Conservation (phyloP, 2,329 filamentous ascomycete genomes). For the Arthrobotrys pseudoclavata region DNA sequence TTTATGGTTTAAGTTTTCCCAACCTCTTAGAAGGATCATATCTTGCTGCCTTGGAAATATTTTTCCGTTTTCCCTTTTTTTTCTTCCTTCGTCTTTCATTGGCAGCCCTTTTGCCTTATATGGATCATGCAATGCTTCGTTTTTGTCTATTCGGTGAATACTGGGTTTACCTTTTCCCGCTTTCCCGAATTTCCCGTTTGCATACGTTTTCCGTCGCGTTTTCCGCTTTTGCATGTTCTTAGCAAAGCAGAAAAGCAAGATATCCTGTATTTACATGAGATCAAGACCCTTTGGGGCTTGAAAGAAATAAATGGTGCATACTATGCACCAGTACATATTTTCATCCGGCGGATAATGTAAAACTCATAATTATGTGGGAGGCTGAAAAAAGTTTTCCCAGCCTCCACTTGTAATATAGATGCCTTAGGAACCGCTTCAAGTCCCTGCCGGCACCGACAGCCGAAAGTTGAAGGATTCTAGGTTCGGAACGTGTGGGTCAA, state of each 20-base stretch:
- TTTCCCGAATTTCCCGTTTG: constrained; percentile 18
- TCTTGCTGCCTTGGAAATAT: constrained; percentile 65
- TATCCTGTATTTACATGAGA: constrained; percentile 51
- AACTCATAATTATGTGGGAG: constrained; percentile 5
- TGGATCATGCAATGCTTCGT: constrained; percentile 38
- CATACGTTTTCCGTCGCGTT: constrained; percentile 17
- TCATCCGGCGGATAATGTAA: constrained; percentile 16
- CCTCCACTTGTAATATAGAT: constrained; percentile 13
- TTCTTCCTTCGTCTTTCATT: constrained; percentile 43
- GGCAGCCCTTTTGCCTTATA: constrained; percentile 6
- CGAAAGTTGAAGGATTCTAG: constrained; percentile 23
- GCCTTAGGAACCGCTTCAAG: constrained; percentile 2
- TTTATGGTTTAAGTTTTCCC: constrained; percentile 61
- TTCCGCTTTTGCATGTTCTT: constrained; percentile 17
- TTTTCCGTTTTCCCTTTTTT: constrained; percentile 63
- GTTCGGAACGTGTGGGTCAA: constrained; percentile 27
- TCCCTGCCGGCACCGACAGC: constrained; percentile 10
- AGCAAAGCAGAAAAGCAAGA: constrained; percentile 49
- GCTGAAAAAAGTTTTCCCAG: constrained; percentile 26
- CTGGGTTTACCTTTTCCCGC: constrained; percentile 7
- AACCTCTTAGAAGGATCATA: constrained; percentile 65
- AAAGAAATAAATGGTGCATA: constrained; percentile 26
- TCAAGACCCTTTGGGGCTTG: constrained; percentile 4
- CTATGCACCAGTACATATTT: constrained; percentile 9
- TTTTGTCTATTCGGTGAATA: constrained; percentile 22